Evolutionary conservation across 768 basidiomycete genomes (phyloP).

Genomic region (Pluteus cervinus): DNA sequence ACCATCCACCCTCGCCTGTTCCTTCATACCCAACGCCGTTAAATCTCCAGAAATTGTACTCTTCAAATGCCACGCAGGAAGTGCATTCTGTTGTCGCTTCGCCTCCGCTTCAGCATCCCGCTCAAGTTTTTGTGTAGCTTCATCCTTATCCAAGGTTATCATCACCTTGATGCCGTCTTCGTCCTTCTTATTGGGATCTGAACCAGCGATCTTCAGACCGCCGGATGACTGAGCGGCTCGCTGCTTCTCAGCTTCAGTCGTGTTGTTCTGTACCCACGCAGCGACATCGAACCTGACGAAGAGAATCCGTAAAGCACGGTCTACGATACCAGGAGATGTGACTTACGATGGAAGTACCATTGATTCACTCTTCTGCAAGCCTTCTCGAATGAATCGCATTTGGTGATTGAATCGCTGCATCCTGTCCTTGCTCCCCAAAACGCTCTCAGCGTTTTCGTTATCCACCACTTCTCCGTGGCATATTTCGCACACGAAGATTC

Average conservation of each 20-base stretch:
- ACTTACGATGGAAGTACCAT: constrained; percentile 79
- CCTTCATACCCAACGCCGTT: constrained; percentile 79
- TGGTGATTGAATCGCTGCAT: constrained; percentile 95
- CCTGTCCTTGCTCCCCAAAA: constrained; percentile 81
- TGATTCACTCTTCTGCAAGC: constrained; percentile 82
- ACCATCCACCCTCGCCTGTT: constrained; percentile 49
- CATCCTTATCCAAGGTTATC: constrained; percentile 85
- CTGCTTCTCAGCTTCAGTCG: constrained; percentile 56
- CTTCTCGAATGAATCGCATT: constrained; percentile 83
- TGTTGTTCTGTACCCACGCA: constrained; percentile 74
- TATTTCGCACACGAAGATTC: constrained; percentile 78
- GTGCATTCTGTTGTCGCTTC: constrained; percentile 83
- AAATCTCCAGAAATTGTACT: constrained; percentile 93
- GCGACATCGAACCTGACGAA: constrained; percentile 69
- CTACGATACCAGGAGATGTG: background rate
- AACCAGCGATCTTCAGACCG: constrained; percentile 70
- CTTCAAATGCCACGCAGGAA: constrained; percentile 94
- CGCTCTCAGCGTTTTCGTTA: constrained; percentile 86
- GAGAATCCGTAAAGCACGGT: constrained; percentile 6
- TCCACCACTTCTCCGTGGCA: constrained; percentile 85
- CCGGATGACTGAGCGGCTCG: constrained; percentile 44
- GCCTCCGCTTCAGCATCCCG: constrained; percentile 77
- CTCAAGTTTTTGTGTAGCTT: constrained; percentile 64
- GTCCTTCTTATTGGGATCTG: constrained; percentile 50
- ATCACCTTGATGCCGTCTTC: constrained; percentile 84